These are phyloP conservation scores for Bruguiera sexangula DNA, from an alignment of 345 rosid genomes.

Conservation along the genomic window DNA sequence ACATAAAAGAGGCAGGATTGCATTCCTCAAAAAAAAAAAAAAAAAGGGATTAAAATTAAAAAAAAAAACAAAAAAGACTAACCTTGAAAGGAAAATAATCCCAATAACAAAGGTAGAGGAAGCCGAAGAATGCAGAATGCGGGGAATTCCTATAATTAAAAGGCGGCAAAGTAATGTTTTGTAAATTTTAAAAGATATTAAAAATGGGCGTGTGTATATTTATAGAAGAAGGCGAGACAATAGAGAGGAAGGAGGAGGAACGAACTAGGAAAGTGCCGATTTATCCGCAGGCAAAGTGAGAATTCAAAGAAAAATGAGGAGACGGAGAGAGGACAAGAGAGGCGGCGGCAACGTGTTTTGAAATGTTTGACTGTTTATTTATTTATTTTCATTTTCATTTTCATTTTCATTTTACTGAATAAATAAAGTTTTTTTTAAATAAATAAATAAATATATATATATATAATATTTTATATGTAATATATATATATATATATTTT, in stretches of 20 bases:
- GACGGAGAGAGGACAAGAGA: neutral
- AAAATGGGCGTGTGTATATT: too few species aligned
- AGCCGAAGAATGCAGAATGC: neutral
- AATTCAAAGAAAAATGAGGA: neutral
- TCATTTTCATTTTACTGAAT: too few species aligned
- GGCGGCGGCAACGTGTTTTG: constrained; percentile 24
- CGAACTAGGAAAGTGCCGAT: constrained; percentile 1
- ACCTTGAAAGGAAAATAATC: constrained; percentile 16
- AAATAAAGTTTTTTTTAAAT: too few species aligned
- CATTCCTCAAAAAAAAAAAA: neutral
- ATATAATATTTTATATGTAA: too few species aligned
- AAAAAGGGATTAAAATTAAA: too few species aligned
- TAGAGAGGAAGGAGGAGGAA: neutral
- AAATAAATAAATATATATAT: too few species aligned
- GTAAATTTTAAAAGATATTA: too few species aligned
- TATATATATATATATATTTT: too few species aligned
- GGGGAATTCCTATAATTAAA: too few species aligned
- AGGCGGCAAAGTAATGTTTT: too few species aligned
- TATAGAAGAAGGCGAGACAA: neutral
- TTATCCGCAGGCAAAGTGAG: constrained; percentile 12
- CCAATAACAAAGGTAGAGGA: neutral
- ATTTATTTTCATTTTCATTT: too few species aligned
- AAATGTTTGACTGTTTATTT: neutral
- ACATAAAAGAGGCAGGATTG: neutral
- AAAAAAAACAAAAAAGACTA: neutral